Conservation (phyloP, 2,329 filamentous ascomycete genomes). For the Pestalotiopsis sp. region DNA sequence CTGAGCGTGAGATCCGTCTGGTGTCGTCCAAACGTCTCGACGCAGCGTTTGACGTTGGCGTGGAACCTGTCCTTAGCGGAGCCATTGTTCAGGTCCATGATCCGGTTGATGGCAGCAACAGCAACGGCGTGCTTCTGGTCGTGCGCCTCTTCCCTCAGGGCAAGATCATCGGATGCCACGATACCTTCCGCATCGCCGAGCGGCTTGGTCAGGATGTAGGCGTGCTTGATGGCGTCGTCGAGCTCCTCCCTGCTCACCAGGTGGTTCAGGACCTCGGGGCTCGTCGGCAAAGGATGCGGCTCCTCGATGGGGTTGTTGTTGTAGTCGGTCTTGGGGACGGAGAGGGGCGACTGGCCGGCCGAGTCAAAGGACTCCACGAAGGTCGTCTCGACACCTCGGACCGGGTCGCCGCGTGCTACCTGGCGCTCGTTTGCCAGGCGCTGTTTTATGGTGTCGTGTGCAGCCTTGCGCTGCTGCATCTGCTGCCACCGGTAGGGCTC, state of each 20-base stretch:
- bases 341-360: constrained; percentile 50
- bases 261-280: constrained; percentile 69
- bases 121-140: constrained; percentile 66
- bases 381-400: constrained; percentile 77
- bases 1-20: constrained; percentile 75
- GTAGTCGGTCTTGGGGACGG: constrained; percentile 39
- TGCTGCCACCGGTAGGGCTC: constrained; percentile 85
- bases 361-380: constrained; percentile 83
- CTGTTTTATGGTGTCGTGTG: constrained; percentile 76
- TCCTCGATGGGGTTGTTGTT: constrained; percentile 43
- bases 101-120: constrained; percentile 75
- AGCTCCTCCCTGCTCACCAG: constrained; percentile 72
- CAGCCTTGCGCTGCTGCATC: constrained; percentile 79
- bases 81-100: constrained; percentile 76
- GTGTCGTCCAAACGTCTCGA: constrained; percentile 89
- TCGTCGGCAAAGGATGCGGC: constrained; percentile 46
- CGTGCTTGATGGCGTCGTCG: constrained; percentile 65
- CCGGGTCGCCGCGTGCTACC: constrained; percentile 71
- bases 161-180: constrained; percentile 43
- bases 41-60: constrained; percentile 81
- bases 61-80: constrained; percentile 78
- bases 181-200: constrained; percentile 35
- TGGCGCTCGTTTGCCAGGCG: constrained; percentile 68
- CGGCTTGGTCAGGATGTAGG: constrained; percentile 69
- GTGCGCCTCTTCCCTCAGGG: constrained; percentile 43